phyloP scores from a whole-genome alignment of 345 rosid species.

The Litchi chinensis region DNA sequence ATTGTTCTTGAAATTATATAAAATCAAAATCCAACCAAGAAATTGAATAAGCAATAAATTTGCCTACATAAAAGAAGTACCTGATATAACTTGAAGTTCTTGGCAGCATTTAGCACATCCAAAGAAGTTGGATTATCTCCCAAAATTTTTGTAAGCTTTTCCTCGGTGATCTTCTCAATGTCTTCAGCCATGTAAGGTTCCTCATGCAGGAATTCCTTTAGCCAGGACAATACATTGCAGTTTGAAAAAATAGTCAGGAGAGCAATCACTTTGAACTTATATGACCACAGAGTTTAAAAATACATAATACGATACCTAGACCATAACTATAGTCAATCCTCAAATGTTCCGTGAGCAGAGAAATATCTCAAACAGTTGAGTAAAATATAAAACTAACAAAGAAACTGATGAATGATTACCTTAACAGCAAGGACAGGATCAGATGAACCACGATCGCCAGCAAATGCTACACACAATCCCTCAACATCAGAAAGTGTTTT shows the following conservation, averaged over 20 bases:
- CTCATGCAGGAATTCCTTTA: slow-evolving; percentile 74
- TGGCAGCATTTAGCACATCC: slow-evolving; percentile 80
- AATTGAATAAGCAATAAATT: not conserved
- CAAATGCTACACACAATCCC: slow-evolving; percentile 74
- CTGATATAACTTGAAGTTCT: slow-evolving; percentile 84
- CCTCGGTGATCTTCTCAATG: slow-evolving; percentile 60
- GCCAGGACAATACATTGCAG: slow-evolving; percentile 6
- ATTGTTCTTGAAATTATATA: not conserved
- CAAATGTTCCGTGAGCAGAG: not conserved
- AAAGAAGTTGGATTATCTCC: slow-evolving; percentile 66
- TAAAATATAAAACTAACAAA: not conserved
- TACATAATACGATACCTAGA: not conserved
- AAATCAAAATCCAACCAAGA: not conserved
- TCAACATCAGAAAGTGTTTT: slow-evolving; percentile 96
- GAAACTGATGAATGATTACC: slow-evolving; percentile 49
- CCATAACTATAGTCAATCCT: not conserved
- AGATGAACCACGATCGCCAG: slow-evolving; percentile 52
- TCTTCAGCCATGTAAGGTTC: slow-evolving; percentile 81
- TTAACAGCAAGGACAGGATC: slow-evolving; percentile 90
- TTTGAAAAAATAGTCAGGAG: not conserved
- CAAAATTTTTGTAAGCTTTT: slow-evolving; percentile 60
- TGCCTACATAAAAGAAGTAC: slow-evolving; percentile 32
- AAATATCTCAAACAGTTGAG: not conserved
- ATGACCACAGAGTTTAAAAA: not conserved
- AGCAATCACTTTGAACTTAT: not conserved